Conservation (phyloP, 371 early-diverging fungal genomes). For the Ordospora pajunii region DNA sequence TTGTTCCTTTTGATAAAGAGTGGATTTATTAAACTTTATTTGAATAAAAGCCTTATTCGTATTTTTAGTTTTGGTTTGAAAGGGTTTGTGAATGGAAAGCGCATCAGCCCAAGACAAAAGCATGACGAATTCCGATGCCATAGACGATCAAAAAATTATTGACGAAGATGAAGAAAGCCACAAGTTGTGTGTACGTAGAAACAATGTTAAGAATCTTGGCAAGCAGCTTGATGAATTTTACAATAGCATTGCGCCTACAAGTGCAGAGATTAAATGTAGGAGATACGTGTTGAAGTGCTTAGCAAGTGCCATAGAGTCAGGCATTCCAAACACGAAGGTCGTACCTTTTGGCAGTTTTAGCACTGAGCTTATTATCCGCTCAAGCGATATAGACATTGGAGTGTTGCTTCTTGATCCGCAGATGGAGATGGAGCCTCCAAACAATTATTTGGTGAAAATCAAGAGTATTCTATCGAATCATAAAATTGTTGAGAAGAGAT, state of each 20-base stretch:
- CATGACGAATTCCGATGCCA: too few relatives aligned
- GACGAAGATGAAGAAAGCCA: background rate
- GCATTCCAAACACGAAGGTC: constrained; percentile 19
- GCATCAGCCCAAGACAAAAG: background rate
- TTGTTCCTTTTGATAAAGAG: background rate
- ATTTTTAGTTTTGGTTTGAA: background rate
- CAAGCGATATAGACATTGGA: constrained; percentile 50
- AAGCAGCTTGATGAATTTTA: background rate
- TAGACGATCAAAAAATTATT: background rate
- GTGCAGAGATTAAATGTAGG: background rate
- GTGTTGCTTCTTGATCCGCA: background rate
- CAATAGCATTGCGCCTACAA: constrained; percentile 16
- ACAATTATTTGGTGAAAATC: constrained; percentile 33
- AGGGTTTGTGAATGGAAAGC: background rate
- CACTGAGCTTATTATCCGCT: constrained; percentile 21
- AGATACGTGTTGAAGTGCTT: constrained; percentile 9
- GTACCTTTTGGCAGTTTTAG: constrained; percentile 38
- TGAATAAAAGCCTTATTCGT: background rate
- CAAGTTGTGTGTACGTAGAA: background rate
- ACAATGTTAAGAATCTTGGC: too few relatives aligned
- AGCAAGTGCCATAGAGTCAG: constrained; percentile 13
- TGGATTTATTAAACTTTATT: background rate
- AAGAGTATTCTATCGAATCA: background rate
- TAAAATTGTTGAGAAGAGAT: background rate
- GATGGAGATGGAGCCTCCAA: background rate